Percentiles rank a stretch among this genome's conserved stretches.
Conservation (phyloP, 257 asterid species). For the Capsicum rhomboideum region DNA sequence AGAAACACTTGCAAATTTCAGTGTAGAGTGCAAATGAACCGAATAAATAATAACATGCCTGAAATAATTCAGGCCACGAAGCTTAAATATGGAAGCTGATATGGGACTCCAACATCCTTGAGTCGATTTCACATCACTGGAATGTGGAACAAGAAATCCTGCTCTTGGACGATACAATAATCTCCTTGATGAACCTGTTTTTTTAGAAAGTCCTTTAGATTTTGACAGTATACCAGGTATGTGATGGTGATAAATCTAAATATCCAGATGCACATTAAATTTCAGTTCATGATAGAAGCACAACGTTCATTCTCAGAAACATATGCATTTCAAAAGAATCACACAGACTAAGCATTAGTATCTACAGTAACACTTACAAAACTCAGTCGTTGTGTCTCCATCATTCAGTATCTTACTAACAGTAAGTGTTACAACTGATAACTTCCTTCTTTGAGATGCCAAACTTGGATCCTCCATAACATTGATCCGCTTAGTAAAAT, state of each 20-base stretch:
- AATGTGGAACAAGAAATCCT: conserved; percentile 41
- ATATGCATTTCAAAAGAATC: background rate
- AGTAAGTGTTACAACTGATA: conserved; percentile 18
- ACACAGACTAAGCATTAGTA: background rate
- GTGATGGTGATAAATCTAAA: background rate
- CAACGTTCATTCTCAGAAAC: background rate
- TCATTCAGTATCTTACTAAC: conserved; percentile 13
- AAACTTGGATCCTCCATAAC: conserved; percentile 8
- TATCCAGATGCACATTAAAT: background rate
- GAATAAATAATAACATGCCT: conserved; percentile 28
- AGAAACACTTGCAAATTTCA: background rate
- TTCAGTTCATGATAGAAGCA: background rate
- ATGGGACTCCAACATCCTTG: conserved; percentile 58
- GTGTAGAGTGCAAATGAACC: background rate
- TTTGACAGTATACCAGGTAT: background rate
- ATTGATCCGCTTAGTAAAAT: background rate
- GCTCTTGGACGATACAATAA: conserved; percentile 40
- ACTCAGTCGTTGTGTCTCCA: conserved; percentile 16
- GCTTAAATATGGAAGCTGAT: conserved; percentile 63
- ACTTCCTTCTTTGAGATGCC: conserved; percentile 14
- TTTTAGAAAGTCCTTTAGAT: background rate
- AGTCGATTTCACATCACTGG: conserved; percentile 31
- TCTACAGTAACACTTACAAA: conserved; percentile 20
- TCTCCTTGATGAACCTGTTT: conserved; percentile 39
- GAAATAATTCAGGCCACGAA: conserved; percentile 69